Conservation (phyloP, 2,329 filamentous ascomycete species). For the Bipolaris gigantea region DNA sequence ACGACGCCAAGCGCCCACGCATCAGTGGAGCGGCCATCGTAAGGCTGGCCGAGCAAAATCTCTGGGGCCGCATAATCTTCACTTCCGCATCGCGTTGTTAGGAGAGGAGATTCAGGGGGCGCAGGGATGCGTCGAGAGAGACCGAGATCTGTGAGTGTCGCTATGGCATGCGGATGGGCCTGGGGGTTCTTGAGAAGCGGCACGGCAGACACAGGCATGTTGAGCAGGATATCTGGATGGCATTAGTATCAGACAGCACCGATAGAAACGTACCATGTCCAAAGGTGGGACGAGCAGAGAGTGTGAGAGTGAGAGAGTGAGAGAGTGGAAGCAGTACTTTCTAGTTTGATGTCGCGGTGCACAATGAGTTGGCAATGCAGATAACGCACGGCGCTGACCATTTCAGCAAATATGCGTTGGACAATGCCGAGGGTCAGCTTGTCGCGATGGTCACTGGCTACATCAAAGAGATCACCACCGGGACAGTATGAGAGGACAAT, state of each 20-base stretch:
- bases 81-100: slow-evolving; percentile 92
- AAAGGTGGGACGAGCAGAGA: slow-evolving; percentile 7
- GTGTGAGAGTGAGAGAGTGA: slow-evolving; percentile 27
- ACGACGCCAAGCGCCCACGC: slow-evolving; percentile 95
- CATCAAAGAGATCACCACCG: slow-evolving; percentile 91
- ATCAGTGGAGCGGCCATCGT: slow-evolving; percentile 89
- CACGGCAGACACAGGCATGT: slow-evolving; percentile 70
- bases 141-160: slow-evolving; percentile 89
- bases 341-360: slow-evolving; percentile 95
- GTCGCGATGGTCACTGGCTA: slow-evolving; percentile 73
- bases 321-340: slow-evolving; percentile 66
- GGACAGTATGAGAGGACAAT: slow-evolving; percentile 90
- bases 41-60: slow-evolving; percentile 91
- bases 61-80: slow-evolving; percentile 98
- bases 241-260: slow-evolving; percentile 34
- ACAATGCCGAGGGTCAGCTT: slow-evolving; percentile 70
- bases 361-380: slow-evolving; percentile 85
- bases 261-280: slow-evolving; percentile 26
- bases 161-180: slow-evolving; percentile 76
- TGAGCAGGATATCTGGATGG: slow-evolving; percentile 80
- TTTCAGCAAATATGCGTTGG: slow-evolving; percentile 83
- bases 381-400: slow-evolving; percentile 83
- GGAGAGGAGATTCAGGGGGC: slow-evolving; percentile 74
- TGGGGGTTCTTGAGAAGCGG: slow-evolving; percentile 67
- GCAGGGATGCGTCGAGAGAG: slow-evolving; percentile 79